Percentiles rank a stretch among this genome's conserved stretches.
Evolutionary conservation across 257 asterid genomes (phyloP).

Genomic region (Solanum ossicruentum): DNA sequence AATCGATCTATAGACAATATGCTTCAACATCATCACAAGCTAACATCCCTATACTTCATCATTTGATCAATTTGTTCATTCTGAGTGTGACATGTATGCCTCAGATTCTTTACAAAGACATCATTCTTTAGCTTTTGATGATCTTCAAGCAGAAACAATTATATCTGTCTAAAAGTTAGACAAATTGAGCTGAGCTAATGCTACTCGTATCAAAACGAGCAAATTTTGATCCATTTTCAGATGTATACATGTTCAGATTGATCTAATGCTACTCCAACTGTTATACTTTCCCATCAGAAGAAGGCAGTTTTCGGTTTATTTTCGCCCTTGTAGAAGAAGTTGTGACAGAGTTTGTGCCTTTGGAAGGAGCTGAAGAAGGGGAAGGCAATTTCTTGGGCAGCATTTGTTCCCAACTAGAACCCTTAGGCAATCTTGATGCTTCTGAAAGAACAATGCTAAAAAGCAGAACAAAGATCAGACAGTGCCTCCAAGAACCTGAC

Average conservation of each 20-base stretch:
- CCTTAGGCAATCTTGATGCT: constrained; percentile 55
- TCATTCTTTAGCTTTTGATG: not conserved
- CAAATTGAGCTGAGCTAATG: not conserved
- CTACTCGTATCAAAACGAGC: not conserved
- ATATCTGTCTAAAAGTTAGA: not conserved
- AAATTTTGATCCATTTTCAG: not conserved
- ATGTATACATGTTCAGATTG: not conserved
- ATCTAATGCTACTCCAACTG: not conserved
- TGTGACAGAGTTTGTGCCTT: constrained; percentile 50
- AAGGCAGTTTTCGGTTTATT: constrained; percentile 30
- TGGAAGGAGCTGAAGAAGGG: constrained; percentile 79
- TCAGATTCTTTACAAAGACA: not conserved
- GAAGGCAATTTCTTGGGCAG: constrained; percentile 78
- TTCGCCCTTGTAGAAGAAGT: constrained; percentile 18
- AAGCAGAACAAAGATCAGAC: constrained; percentile 31
- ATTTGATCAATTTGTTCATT: not conserved
- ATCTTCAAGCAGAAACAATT: not conserved
- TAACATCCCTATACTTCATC: not conserved
- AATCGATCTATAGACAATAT: not conserved
- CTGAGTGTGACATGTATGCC: not conserved
- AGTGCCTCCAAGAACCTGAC: constrained; percentile 37
- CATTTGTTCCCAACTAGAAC: constrained; percentile 63
- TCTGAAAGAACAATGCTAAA: constrained; percentile 47
- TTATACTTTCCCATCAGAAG: constrained; percentile 51
- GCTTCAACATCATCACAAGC: not conserved